A percentile compares a stretch with the other conserved stretches of the same genome.
phyloP scores from a whole-genome alignment of 2,329 filamentous ascomycete genomes.

The Aotearoamyces nothofagi region DNA sequence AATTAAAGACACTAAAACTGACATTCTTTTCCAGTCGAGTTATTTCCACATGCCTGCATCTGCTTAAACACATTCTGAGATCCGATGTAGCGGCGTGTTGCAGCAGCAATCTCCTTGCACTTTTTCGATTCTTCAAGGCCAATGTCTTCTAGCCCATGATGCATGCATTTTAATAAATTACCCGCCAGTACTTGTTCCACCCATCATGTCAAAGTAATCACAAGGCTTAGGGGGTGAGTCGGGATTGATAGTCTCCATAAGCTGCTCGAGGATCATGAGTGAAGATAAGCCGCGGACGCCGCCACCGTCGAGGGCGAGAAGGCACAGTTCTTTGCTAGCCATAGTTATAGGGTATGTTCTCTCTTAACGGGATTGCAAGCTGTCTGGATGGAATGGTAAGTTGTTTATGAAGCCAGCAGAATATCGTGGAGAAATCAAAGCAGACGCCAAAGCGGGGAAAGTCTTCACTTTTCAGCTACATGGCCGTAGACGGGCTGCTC shows the following conservation, averaged over 20 bases:
- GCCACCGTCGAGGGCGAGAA: conserved; percentile 15
- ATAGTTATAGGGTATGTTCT: too few species aligned
- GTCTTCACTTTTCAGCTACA: too few species aligned
- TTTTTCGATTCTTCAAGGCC: conserved; percentile 23
- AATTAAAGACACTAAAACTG: conserved; percentile 7
- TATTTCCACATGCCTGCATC: conserved; percentile 8
- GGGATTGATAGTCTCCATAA: conserved; percentile 19
- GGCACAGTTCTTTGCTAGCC: background rate
- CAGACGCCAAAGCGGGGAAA: too few species aligned
- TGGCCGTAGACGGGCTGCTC: too few species aligned
- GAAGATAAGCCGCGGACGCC: conserved; percentile 22
- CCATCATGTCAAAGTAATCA: conserved; percentile 25
- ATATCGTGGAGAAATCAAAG: too few species aligned
- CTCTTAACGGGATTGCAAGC: too few species aligned
- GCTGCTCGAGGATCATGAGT: conserved; percentile 20
- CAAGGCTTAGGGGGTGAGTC: conserved; percentile 18
- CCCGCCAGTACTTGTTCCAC: conserved; percentile 23
- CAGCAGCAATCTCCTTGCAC: conserved; percentile 16
- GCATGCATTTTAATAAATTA: conserved; percentile 19
- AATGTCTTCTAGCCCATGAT: conserved; percentile 24
- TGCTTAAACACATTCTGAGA: conserved; percentile 13
- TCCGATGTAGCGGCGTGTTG: conserved; percentile 15
- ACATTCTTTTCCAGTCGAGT: conserved; percentile 9
- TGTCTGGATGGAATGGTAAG: too few species aligned
- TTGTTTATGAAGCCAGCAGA: too few species aligned